phyloP scores from a whole-genome alignment of 345 rosid genomes.

The Lumnitzera racemosa region DNA sequence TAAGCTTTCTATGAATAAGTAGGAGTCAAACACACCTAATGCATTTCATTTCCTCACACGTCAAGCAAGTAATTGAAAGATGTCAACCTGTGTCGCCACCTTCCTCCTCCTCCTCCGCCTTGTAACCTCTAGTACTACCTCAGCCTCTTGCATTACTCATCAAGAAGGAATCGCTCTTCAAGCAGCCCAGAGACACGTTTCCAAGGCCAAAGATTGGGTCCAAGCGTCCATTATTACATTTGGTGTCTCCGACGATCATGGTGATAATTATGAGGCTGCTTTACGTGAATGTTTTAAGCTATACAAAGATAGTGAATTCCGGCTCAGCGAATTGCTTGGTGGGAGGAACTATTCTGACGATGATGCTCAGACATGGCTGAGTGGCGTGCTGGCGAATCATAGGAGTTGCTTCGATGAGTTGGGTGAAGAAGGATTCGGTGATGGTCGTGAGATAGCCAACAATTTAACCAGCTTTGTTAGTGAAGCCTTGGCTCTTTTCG shows the following conservation, averaged over 20 bases:
- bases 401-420: background rate
- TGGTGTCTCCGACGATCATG: background rate
- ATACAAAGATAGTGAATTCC: background rate
- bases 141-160: background rate
- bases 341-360: background rate
- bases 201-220: background rate
- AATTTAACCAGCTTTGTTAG: constrained; percentile 33
- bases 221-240: background rate
- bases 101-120: constrained; percentile 4
- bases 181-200: background rate
- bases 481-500: constrained; percentile 37
- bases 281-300: background rate
- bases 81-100: background rate
- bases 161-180: background rate
- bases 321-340: background rate
- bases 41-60: too few relatives aligned
- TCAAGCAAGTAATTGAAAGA: background rate
- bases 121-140: background rate
- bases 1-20: too few relatives aligned
- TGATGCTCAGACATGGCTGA: background rate
- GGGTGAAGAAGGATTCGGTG: background rate
- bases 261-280: background rate
- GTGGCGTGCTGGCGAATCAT: background rate
- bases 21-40: too few relatives aligned
- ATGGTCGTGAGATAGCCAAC: constrained; percentile 6